Evolutionary conservation across 306 rosid genomes (phyloP), one percentile per base, ranked within the genome.

Genomic region (Castanea mollissima): DNA sequence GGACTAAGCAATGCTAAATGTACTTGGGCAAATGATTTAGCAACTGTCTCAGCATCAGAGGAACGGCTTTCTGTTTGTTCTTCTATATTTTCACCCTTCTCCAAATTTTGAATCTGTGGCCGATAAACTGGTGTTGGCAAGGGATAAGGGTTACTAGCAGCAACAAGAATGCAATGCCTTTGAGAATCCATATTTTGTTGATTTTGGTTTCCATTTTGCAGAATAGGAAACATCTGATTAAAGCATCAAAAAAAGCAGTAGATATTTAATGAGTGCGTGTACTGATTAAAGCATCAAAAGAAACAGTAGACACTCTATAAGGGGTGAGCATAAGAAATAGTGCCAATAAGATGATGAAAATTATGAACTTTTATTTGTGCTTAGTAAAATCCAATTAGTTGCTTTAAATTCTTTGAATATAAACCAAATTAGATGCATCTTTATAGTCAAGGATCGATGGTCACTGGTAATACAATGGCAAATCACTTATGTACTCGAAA

Each of bases 61-160:
- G 90, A 79, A 80, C 84, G 89, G 62, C 80, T 93, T 85, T 92
- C 98, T 4, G 86, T 64, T 76, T 91, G 93, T 18, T 87, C 75
- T 16, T 93, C 99, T 75, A 86, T 82, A 79, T 82, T 84, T 82
- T 95, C 98, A 82, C 81, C 87, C 81, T 93, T 90, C 78, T 95
- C 99, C 80, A 90, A 74, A 75, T 80, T 90, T 86, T 83, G 96
- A n/a, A 86, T 63, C 83, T 87, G 86, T 9, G 99, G 98, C 63
- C 93, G 80, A 83, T 83, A 93, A 70, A 93, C 97, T 2, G 99
- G 98, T 69, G 99, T 95, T 78, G 90, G 93, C 83, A 95, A 81
- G 11, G 98, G 94, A 80, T 95, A 79, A 79, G 99, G 99, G 65
- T 93, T 95, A 81, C 96, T 95, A 6, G 99, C 97, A 69, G 97